Evolutionary conservation across 2,329 filamentous ascomycete genomes (phyloP), one percentile per base, ranked within the genome.

Genomic region (Scedosporium aurantiacum): DNA sequence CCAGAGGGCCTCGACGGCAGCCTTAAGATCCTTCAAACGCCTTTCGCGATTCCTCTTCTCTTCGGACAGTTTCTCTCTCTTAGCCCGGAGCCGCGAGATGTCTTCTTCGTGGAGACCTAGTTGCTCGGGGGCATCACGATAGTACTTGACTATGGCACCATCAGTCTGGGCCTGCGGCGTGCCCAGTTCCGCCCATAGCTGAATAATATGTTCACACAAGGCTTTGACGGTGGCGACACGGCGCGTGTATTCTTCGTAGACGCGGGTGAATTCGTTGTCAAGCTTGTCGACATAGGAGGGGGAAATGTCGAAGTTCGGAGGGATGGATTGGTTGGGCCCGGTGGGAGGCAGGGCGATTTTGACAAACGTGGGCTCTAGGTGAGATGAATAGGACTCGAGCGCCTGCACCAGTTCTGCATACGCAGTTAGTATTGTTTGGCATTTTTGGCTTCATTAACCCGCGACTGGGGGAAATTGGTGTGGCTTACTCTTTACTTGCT

Each of bases 161-260:
- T 99, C 94, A 16, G 93, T 95, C 72, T 97, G 93, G 28, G 89
- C 90, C 71, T 97, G 92, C 0, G 94, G 92, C 1, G 90, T 96
- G 52, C 94, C 94, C 8, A 99, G 84, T 73, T 99, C 94, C 0
- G 90, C 93, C 92, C 94, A 99, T 0, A 99, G 82, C 67, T 91
- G 89, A 68, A 99, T 94, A 63, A 96, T 93, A 64, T 94, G 86
- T 68, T 96, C 89, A 47, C 85, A 86, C 2, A 90, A 74, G 21
- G 85, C 75, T 72, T 90, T 85, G 14, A 97, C 91, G 0, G 83
- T 84, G 32, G 82, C 82, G 54, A 96, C 80, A 57, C 94, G 89
- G 66, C 86, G 88, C 52, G 87, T 91, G 75, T 97, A 99, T 76
- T 99, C 95, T 69, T 97, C 91, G 74, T 97, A 97, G 21, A 99